Conservation (phyloP, 2,329 filamentous ascomycete species). For the Botryotinia narcissicola region DNA sequence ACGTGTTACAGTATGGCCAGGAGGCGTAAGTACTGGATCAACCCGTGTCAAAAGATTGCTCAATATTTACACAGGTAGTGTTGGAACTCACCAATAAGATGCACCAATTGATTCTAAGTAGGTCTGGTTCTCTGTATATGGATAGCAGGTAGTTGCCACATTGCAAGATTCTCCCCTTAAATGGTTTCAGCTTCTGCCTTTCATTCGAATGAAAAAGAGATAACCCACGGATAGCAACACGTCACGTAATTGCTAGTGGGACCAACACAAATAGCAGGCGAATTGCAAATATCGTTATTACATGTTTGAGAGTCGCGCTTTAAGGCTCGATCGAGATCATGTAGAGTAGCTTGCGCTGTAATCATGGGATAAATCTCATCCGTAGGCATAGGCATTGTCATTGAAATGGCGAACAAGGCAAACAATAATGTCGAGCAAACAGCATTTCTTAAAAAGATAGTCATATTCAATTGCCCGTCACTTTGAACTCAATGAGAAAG, state of each 20-base stretch:
- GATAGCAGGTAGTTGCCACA: background rate
- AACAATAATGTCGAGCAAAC: background rate
- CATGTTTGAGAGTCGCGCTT: background rate
- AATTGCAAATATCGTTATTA: background rate
- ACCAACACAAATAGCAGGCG: background rate
- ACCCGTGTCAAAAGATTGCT: background rate
- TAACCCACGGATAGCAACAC: conserved; percentile 1
- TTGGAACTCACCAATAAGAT: background rate
- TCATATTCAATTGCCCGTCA: background rate
- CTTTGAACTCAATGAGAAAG: background rate
- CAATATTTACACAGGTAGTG: background rate
- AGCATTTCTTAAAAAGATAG: background rate
- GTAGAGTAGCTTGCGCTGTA: background rate
- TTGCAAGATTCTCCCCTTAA: background rate
- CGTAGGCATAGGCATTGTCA: background rate
- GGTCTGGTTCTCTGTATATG: background rate
- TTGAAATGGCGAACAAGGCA: background rate
- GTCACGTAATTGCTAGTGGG: background rate
- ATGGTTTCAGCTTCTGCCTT: background rate
- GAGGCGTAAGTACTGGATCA: background rate
- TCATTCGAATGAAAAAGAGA: background rate
- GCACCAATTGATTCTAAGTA: background rate
- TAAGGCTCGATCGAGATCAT: background rate
- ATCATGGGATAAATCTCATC: background rate
- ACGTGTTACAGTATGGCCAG: background rate